phyloP scores from a whole-genome alignment of 2,329 filamentous ascomycete species.

The Fusarium nanum region DNA sequence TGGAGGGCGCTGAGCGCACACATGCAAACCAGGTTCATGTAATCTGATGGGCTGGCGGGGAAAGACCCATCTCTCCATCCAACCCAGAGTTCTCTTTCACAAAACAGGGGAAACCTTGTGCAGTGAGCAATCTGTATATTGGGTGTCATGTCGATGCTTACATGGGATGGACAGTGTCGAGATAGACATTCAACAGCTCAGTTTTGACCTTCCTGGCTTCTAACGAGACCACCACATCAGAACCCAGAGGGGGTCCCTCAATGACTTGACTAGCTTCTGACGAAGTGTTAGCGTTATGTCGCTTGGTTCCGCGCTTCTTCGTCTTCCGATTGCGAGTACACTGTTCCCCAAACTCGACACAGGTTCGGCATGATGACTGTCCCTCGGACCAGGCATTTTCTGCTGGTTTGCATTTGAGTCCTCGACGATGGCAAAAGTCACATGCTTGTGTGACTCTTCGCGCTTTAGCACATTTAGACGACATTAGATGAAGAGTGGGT shows the following conservation, averaged over 20 bases:
- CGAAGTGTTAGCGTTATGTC: fast-evolving
- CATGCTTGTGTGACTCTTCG: not conserved
- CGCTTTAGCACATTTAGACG: not conserved
- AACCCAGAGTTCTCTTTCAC: not conserved
- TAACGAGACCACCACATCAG: not conserved
- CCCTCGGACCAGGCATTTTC: not conserved
- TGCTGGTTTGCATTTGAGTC: not conserved
- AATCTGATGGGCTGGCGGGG: not conserved
- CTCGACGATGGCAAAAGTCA: not conserved
- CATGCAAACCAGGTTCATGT: conserved; percentile 3
- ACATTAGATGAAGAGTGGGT: not conserved
- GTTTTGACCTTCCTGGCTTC: not conserved
- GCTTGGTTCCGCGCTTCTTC: not conserved
- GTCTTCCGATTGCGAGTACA: not conserved
- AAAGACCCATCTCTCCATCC: not conserved
- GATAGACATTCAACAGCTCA: not conserved
- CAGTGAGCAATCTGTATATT: not conserved
- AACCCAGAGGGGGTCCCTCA: not conserved
- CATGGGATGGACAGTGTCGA: not conserved
- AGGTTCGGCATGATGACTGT: not conserved
- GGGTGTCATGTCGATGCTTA: not conserved
- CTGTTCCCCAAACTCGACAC: not conserved
- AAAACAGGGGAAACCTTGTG: not conserved
- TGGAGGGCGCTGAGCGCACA: conserved; percentile 1
- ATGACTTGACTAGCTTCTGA: not conserved